Evolutionary conservation across 2,329 filamentous ascomycete genomes (phyloP).

Genomic region (Xylaria polymorpha): DNA sequence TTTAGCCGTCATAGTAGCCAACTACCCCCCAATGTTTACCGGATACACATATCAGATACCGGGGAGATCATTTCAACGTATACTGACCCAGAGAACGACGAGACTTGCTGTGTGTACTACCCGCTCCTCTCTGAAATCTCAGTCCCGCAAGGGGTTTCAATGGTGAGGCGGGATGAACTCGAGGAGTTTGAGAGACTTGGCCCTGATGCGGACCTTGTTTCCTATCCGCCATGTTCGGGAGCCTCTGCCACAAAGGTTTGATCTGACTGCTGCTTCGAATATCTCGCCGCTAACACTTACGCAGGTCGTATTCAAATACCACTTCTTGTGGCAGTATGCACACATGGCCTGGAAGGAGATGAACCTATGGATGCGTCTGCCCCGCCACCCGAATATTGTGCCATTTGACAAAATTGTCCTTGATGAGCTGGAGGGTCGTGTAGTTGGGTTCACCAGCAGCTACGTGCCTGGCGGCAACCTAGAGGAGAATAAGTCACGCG

Average conservation of each 20-base stretch:
- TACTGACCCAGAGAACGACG: slow-evolving; percentile 47
- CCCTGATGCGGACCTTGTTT: slow-evolving; percentile 47
- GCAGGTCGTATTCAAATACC: slow-evolving; percentile 53
- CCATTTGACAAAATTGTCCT: slow-evolving; percentile 45
- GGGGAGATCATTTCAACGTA: slow-evolving; percentile 44
- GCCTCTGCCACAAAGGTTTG: slow-evolving; percentile 15
- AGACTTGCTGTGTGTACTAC: slow-evolving; percentile 44
- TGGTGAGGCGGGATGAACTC: slow-evolving; percentile 43
- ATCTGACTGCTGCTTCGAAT: slow-evolving; percentile 1
- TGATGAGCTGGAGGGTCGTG: slow-evolving; percentile 45
- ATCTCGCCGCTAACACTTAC: slow-evolving; percentile 5
- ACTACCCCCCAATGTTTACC: slow-evolving; percentile 37
- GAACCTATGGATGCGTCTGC: slow-evolving; percentile 52
- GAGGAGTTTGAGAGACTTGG: slow-evolving; percentile 49
- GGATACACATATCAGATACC: slow-evolving; percentile 41
- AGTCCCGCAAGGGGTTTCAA: slow-evolving; percentile 38
- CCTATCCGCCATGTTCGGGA: slow-evolving; percentile 38
- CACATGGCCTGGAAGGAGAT: slow-evolving; percentile 36
- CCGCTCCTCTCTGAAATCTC: slow-evolving; percentile 41
- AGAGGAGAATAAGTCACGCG: slow-evolving; percentile 45
- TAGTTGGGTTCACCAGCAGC: slow-evolving; percentile 54
- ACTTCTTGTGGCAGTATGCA: slow-evolving; percentile 43
- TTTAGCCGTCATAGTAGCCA: slow-evolving; percentile 38
- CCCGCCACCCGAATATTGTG: slow-evolving; percentile 47
- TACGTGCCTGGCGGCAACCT: slow-evolving; percentile 53